A percentile compares a stretch with the other conserved stretches of the same genome.
Conservation (phyloP, 345 rosid species). For the Hibiscus syriacus region DNA sequence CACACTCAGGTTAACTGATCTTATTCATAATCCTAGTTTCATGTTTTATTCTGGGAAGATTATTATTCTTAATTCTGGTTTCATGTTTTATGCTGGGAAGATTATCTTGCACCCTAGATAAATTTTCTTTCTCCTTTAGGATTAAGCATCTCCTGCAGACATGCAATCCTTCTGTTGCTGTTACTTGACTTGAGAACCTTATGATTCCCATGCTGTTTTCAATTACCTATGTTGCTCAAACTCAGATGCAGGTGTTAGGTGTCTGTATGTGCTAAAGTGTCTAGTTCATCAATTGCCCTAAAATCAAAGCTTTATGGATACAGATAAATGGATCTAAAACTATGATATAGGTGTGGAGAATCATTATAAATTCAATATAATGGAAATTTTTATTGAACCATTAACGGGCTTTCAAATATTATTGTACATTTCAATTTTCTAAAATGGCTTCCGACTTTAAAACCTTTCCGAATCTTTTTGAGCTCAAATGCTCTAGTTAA, state of each 20-base stretch:
- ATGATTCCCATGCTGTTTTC: not conserved
- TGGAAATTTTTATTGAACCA: not conserved
- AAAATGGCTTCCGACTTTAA: not conserved
- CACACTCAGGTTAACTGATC: conserved; percentile 51
- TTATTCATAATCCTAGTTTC: conserved; percentile 1
- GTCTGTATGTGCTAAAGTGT: not conserved
- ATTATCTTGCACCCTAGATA: not conserved
- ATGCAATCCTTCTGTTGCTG: not conserved
- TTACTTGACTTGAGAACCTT: not conserved
- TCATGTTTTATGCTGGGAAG: conserved; percentile 4
- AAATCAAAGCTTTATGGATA: too few relatives aligned
- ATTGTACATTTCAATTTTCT: not conserved
- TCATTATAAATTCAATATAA: not conserved
- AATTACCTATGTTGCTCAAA: not conserved
- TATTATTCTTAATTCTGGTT: not conserved
- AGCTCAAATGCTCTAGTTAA: not conserved
- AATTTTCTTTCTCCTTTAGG: not conserved
- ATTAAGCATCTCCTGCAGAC: not conserved
- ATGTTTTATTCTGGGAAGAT: conserved; percentile 1
- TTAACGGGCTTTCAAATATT: too few relatives aligned
- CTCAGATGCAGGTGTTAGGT: not conserved
- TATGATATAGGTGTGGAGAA: not conserved
- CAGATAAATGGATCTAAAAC: too few relatives aligned
- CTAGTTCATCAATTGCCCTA: not conserved
- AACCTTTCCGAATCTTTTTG: not conserved